These are phyloP conservation scores for Firmiana major DNA, from an alignment of 345 rosid genomes.

Conservation along the genomic window DNA sequence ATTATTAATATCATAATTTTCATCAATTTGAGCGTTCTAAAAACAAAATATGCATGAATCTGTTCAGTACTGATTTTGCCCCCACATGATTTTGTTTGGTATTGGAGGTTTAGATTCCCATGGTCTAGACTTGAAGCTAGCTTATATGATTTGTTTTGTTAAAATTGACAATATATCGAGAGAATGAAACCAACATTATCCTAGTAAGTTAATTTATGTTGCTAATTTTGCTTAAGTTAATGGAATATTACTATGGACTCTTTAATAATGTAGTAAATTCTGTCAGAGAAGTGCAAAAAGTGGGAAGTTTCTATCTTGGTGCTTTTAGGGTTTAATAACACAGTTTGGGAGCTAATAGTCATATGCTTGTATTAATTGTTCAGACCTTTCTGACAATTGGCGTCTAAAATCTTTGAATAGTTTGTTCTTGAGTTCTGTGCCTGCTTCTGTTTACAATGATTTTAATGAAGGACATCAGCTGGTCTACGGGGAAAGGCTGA, in stretches of 20 bases:
- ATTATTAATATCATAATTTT: neutral
- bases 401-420: conserved; percentile 8
- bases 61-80: neutral
- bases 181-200: neutral
- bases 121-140: neutral
- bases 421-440: conserved; percentile 2
- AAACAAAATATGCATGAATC: conserved; percentile 8
- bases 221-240: neutral
- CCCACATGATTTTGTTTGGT: conserved; percentile 15
- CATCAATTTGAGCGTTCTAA: neutral
- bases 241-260: neutral
- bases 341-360: neutral
- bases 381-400: neutral
- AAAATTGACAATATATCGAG: neutral
- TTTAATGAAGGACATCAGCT: neutral
- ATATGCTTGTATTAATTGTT: conserved; percentile 2
- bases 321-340: conserved; percentile 21
- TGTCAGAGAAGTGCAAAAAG: neutral
- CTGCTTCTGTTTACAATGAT: neutral
- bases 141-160: neutral
- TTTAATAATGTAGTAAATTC: neutral
- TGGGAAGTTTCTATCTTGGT: neutral
- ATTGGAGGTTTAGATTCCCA: neutral
- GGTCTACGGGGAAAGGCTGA: neutral
- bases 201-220: neutral